A percentile compares a stretch with the other conserved stretches of the same genome.
Evolutionary conservation across 441 rosid species (phyloP).

Genomic region (Euphorbia schlechtendalii): DNA sequence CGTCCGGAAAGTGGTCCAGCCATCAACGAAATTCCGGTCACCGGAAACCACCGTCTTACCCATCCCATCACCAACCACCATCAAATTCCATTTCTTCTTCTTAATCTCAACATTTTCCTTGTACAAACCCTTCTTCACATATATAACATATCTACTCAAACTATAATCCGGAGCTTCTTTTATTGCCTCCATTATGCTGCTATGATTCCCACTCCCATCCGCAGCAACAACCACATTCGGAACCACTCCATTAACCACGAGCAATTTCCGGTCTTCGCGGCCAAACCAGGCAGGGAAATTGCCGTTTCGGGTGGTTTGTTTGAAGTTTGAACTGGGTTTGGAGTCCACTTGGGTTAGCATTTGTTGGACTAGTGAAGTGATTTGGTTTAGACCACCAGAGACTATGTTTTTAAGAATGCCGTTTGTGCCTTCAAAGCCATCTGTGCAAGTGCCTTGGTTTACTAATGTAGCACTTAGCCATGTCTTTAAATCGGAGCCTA

Average conservation of each 20-base stretch:
- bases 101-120: slow-evolving; percentile 78
- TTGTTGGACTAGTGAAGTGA: slow-evolving; percentile 43
- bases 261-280: slow-evolving; percentile 42
- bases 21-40: slow-evolving; percentile 46
- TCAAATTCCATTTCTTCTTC: slow-evolving; percentile 90
- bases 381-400: slow-evolving; percentile 50
- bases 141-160: slow-evolving; percentile 43
- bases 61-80: slow-evolving; percentile 89
- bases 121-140: slow-evolving; percentile 67
- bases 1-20: slow-evolving; percentile 78
- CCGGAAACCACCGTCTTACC: slow-evolving; percentile 59
- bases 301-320: not conserved
- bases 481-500: slow-evolving; percentile 60
- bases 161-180: slow-evolving; percentile 60
- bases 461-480: slow-evolving; percentile 80
- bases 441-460: slow-evolving; percentile 74
- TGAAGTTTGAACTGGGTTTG: slow-evolving; percentile 21
- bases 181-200: slow-evolving; percentile 63
- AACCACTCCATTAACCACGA: slow-evolving; percentile 34
- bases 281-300: slow-evolving; percentile 60
- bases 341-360: slow-evolving; percentile 48
- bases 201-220: slow-evolving; percentile 74
- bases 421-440: slow-evolving; percentile 68
- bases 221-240: slow-evolving; percentile 61
- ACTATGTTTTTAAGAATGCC: slow-evolving; percentile 38